Evolutionary conservation across 2,329 filamentous ascomycete genomes (phyloP), one percentile per base, ranked within the genome.

Genomic region (Fusarium sambucinum): DNA sequence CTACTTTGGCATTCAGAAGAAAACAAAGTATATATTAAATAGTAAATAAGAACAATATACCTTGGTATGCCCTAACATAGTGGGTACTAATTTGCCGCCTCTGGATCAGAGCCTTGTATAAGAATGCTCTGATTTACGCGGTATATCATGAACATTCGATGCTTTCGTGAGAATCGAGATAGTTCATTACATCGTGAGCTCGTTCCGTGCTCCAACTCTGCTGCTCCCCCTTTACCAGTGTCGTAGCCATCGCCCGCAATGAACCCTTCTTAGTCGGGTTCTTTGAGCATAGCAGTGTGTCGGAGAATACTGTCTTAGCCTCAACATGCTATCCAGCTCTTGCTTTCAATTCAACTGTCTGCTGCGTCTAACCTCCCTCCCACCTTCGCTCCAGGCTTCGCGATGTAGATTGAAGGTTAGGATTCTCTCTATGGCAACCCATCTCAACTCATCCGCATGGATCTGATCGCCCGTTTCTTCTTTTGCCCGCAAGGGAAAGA

Each of bases 391-490:
- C 45, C 73, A 73, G n/a, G 73, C 75, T 19, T 80, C 78, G 71
- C 77, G 77, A 16, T 75, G 72, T 37, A 80, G 65, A 8, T 78
- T 78, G 55, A 80, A 80, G 2, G 79, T 80, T 30, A 80, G 62
- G 38, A 76, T 79, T 17, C 79, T 74, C 62, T 80, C 79, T 11
- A 80, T 78, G 23, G 79, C 68, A 30, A 78, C 75, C 79, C 79
- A 80, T 56, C 79, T 74, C 77, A 79, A 77, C 44, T 74, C 69
- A 55, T 79, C 77, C 57, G 75, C 74, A 29, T 69, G 73, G 2
- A 73, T 71, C 16, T 70, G 68, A 19, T 72, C 70, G 16, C 73
- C 64, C 19, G 72, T 70, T 17, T 70, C 69, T n/a, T 71, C 66
- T n/a, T 73, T 67, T 23, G 71, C 66, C 12, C 76, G 66, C 77